Base-by-base conservation (phyloP, 345 rosid genomes). In the Hibiscus syriacus region DNA sequence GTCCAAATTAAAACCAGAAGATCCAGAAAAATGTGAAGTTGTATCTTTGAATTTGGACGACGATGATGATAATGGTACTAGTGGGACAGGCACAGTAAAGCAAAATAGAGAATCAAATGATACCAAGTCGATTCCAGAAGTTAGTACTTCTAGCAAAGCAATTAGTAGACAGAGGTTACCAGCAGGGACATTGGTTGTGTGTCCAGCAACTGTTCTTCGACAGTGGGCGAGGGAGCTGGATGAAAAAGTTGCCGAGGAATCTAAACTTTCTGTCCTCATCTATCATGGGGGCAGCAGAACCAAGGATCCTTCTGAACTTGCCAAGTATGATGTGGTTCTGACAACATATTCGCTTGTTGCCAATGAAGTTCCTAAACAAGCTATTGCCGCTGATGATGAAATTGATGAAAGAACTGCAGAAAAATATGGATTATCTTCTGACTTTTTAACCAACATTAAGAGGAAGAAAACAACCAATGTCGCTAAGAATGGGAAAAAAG, bases 261-360 rank as follows among this genome's bases (percentile, higher is more conserved):
- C 87, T 72, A 87, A 82, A 72, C 87, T 93, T 64, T 72, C 87
- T 74, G 81, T 78, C 56, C 78, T 93, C 49, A 59, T 87, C 65
- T 90, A 93, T 82, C 98, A 93, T 71, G 98, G 99, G 64, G 90
- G 89, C 58, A 87, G 65, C 71, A 83, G 97, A 81, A 94, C 99
- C 56, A 94, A 76, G 80, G 82, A 89, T 83, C 97, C 94, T 77
- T 75, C 38, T 61, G 96, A 86, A 66, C 76, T 94, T 79, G 95
- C 97, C 32, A 87, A 78, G 27, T 87, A 86, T 77, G 97, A 94
- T 77, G 96, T 94, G 57, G 92, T 94, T 75, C 57, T 94, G 74
- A 94, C 99, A 11, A 94, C 99, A 50, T 94, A 94, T 68, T 72
- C 96, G 8, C 86, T 94, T 77, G 91, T 94, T 32, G 76, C 96